Evolutionary conservation across 371 early-diverging fungal species (phyloP), one percentile per base, ranked within the genome.

Genomic region (Saksenaea vasiformis): DNA sequence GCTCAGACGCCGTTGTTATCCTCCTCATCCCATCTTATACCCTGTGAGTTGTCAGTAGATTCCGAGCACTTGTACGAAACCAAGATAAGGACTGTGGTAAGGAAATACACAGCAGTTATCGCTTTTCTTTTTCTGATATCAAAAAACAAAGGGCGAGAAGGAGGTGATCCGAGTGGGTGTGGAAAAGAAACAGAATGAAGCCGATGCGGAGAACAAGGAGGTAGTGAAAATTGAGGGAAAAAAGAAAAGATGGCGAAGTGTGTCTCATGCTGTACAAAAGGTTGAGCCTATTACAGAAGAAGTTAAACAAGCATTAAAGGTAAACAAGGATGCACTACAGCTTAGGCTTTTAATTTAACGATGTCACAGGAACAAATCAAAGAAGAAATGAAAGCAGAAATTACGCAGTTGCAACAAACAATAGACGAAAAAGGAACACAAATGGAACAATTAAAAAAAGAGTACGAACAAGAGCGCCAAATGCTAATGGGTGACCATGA

Each of bases 1-100:
- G 60, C 65, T 41, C 59, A 51, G 22, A 64, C 57, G 27, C 69
- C 69, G 13, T 17, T 68, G 28, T 24, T 68, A 13, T 64, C 68
- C 37, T 68, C 68, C 2, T 68, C 68, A 24, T 68, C 68, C 2
- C 54, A 58, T 54, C 26, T 64, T 5, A 68, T 68, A 24, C 68
- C 64, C 28, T 68, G 68, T 37, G 69, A 69, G 34, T 28, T 54
- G 1, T 65, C 65, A 17, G 61, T 62, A 44, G 59, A 71, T n/a
- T 61, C 61, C 22, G 58, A 56, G 9, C 22, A 56, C 8, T n/a
- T 44, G 4, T 44, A 56, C n/a, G 56, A 64, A 63, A 55, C 17
- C n/a, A 43, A 47, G 53, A 35, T n/a, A 9, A 37, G 24, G 9
- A 34, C 31, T 58, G 14, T 41, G 39, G 56, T 37, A 62, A 47